Evolutionary conservation across 768 basidiomycete species (phyloP), one percentile per base, ranked within the genome.

Genomic region (Russula emetica): DNA sequence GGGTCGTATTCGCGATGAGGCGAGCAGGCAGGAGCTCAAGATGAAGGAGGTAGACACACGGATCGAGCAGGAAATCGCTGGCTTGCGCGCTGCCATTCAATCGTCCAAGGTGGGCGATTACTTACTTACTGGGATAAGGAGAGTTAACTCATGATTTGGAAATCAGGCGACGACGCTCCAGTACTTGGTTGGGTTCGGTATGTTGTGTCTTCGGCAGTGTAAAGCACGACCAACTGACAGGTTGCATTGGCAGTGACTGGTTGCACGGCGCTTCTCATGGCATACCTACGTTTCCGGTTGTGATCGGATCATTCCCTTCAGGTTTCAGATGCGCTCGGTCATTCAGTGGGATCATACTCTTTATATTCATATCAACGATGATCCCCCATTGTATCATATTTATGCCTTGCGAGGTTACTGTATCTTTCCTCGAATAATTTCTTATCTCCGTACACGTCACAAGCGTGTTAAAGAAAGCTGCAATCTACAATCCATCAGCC

Each of bases 11-110:
- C 79, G 96, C 58, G 95, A 98, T 72, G 95, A 98, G 78, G 87
- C 86, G 68, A 88, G 85, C 69, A 85, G 86, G 45, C 92, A 98
- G 71, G 94, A 97, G 71, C 78, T 95, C 58, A 98, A 98, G 83
- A 91, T 98, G 72, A 94, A 93, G 74, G 96, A 99, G 74, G 94
- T 98, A 20, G 96, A 98, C 71, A 98, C 96, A 4, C 78, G 92
- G 72, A 98, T 98, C 69, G 96, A 99, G 75, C 91, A 92, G 72
- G 94, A 98, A 76, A 96, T 96, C 71, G 92, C 94, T 10, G 85
- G 84, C 2, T 74, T 97, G 58, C 79, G 90, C 60, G 95, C 92
- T 2, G 79, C 86, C 8, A 92, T 93, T 38, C 91, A 94, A 72
- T 85, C 89, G 0, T 90, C 90, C 59, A 94, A 94, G 83, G 90